phyloP scores from a whole-genome alignment of 345 rosid species.

The Dovyalis caffra region DNA sequence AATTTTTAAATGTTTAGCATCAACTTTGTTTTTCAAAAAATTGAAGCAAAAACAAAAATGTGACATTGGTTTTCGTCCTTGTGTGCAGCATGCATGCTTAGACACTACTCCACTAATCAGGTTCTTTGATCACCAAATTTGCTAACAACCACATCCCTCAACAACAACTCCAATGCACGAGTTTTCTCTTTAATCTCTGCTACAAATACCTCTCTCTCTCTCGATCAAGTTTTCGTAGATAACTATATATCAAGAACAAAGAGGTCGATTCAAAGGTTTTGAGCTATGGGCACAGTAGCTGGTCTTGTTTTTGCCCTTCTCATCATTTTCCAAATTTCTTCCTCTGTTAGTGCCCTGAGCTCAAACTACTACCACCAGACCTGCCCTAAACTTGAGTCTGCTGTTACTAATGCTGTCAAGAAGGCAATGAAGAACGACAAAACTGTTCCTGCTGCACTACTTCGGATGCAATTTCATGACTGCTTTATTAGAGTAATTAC shows the following conservation, averaged over 20 bases:
- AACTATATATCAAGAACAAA: not conserved
- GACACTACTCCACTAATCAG: slow-evolving; percentile 39
- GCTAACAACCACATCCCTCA: slow-evolving; percentile 43
- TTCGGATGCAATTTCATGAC: slow-evolving; percentile 89
- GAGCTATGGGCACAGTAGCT: not conserved
- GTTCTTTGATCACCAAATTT: slow-evolving; percentile 61
- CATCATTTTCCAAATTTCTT: slow-evolving; percentile 21
- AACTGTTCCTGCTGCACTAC: slow-evolving; percentile 78
- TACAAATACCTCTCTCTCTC: slow-evolving; percentile 21
- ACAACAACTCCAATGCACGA: slow-evolving; percentile 40
- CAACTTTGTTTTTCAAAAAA: too few relatives aligned
- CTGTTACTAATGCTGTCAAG: slow-evolving; percentile 51
- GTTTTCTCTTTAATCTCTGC: not conserved
- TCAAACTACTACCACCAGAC: slow-evolving; percentile 53
- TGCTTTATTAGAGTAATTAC: slow-evolving; percentile 65
- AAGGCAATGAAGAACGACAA: slow-evolving; percentile 63
- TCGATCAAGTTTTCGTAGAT: too few relatives aligned
- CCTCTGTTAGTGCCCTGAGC: slow-evolving; percentile 48
- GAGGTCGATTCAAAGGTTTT: not conserved
- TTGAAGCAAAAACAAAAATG: too few relatives aligned
- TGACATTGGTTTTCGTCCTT: too few relatives aligned
- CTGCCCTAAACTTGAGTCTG: slow-evolving; percentile 59
- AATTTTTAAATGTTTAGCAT: too few relatives aligned
- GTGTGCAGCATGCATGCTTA: slow-evolving; percentile 41
- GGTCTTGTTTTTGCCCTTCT: slow-evolving; percentile 20